Evolutionary conservation across 2,329 filamentous ascomycete species (phyloP).

Genomic region (Fusarium buharicum): DNA sequence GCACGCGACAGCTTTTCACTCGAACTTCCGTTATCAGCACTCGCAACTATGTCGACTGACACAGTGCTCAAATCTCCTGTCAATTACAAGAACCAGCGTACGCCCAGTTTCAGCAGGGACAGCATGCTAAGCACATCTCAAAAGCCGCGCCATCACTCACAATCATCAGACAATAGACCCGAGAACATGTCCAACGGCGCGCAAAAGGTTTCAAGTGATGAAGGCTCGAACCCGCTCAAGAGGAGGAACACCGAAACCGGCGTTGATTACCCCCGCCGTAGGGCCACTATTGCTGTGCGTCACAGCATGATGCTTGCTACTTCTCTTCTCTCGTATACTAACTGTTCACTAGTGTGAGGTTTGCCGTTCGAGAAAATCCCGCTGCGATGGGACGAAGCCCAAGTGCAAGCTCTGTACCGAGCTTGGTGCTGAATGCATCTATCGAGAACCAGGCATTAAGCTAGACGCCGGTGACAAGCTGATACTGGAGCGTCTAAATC

Average conservation of each 20-base stretch:
- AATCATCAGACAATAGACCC: constrained; percentile 61
- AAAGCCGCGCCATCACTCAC: constrained; percentile 65
- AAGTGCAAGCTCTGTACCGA: constrained; percentile 88
- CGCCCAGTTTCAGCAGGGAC: constrained; percentile 61
- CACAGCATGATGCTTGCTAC: constrained; percentile 4
- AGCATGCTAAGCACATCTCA: constrained; percentile 64
- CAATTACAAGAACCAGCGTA: constrained; percentile 59
- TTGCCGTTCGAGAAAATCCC: constrained; percentile 81
- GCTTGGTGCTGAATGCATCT: constrained; percentile 83
- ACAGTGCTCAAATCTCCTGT: constrained; percentile 63
- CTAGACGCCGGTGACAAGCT: constrained; percentile 87
- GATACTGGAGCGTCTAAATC: constrained; percentile 80
- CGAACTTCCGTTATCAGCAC: constrained; percentile 59
- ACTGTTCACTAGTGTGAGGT: constrained; percentile 73
- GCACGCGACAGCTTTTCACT: constrained; percentile 61
- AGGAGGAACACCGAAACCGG: constrained; percentile 70
- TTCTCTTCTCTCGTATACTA: constrained; percentile 19
- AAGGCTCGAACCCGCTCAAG: constrained; percentile 68
- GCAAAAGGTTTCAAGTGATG: constrained; percentile 60
- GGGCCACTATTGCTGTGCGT: constrained; percentile 74
- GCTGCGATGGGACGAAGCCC: constrained; percentile 81
- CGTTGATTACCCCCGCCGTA: constrained; percentile 71
- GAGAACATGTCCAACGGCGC: constrained; percentile 58
- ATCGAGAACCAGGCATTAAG: constrained; percentile 87
- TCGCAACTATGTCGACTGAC: constrained; percentile 56